Conservation (phyloP, 257 asterid genomes). For the Jasminum sambac region DNA sequence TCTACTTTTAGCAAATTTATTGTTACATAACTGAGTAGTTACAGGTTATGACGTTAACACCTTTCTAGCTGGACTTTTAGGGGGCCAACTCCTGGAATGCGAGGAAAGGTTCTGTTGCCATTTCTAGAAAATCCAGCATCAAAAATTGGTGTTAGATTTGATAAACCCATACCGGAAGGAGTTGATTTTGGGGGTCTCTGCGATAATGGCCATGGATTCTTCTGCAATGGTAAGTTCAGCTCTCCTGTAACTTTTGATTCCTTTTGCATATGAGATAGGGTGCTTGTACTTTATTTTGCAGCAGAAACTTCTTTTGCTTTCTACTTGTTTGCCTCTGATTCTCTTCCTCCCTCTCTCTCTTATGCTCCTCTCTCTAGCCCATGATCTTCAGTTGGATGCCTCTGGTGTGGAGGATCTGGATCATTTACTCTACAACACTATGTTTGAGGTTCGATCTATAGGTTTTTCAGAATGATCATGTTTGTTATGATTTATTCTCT, state of each 20-base stretch:
- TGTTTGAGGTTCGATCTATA: slow-evolving; percentile 75
- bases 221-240: slow-evolving; percentile 73
- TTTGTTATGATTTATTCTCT: slow-evolving; percentile 11
- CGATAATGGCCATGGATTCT: slow-evolving; percentile 83
- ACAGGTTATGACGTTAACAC: slow-evolving; percentile 15
- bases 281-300: background rate
- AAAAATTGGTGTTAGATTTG: slow-evolving; percentile 88
- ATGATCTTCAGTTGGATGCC: slow-evolving; percentile 70
- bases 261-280: background rate
- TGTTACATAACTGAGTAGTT: slow-evolving; percentile 8
- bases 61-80: slow-evolving; percentile 46
- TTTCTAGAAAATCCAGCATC: slow-evolving; percentile 77
- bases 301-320: slow-evolving; percentile 11
- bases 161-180: slow-evolving; percentile 76
- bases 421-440: slow-evolving; percentile 55
- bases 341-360: slow-evolving; percentile 10
- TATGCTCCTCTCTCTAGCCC: slow-evolving; percentile 47
- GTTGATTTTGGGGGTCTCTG: slow-evolving; percentile 91
- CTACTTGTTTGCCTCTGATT: slow-evolving; percentile 10
- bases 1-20: background rate
- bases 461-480: slow-evolving; percentile 6
- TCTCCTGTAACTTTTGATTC: slow-evolving; percentile 17
- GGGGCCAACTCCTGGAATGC: slow-evolving; percentile 82
- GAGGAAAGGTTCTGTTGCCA: slow-evolving; percentile 77
- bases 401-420: slow-evolving; percentile 72